Evolutionary conservation across 2,329 filamentous ascomycete genomes (phyloP).

Genomic region (Xylariaceae sp.): DNA sequence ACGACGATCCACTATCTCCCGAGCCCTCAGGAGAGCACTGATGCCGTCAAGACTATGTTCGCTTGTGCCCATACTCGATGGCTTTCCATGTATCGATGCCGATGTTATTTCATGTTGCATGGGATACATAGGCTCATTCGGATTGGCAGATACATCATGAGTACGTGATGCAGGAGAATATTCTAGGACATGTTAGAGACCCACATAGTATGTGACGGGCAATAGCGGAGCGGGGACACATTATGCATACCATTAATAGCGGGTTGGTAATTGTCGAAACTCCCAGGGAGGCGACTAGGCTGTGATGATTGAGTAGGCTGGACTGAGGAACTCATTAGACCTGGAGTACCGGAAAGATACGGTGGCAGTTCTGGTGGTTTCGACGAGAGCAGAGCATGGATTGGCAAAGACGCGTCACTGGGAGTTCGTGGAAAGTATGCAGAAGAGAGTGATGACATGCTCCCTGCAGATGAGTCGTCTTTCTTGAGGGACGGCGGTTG

Average conservation of each 20-base stretch:
- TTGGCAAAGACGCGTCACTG: conserved; percentile 51
- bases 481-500: conserved; percentile 42
- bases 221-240: not conserved
- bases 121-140: no score
- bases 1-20: conserved; percentile 55
- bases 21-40: conserved; percentile 56
- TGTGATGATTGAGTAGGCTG: conserved; percentile 19
- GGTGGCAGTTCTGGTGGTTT: conserved; percentile 29
- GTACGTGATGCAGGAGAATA: conserved; percentile 8
- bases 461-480: conserved; percentile 37
- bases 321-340: conserved; percentile 16
- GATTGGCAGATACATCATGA: no score
- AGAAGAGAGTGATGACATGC: conserved; percentile 41
- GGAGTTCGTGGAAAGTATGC: conserved; percentile 42
- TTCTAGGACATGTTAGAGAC: conserved; percentile 10
- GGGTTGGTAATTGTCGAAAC: conserved; percentile 10
- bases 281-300: conserved; percentile 9
- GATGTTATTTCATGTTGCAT: not conserved
- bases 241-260: conserved; percentile 16
- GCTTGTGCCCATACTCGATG: conserved; percentile 1
- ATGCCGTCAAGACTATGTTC: conserved; percentile 52
- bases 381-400: conserved; percentile 51
- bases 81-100: conserved; percentile 8
- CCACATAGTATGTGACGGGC: no score
- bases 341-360: conserved; percentile 10